phyloP scores from a whole-genome alignment of 1,284 basidiomycete species.

The Tylopilus sp. region DNA sequence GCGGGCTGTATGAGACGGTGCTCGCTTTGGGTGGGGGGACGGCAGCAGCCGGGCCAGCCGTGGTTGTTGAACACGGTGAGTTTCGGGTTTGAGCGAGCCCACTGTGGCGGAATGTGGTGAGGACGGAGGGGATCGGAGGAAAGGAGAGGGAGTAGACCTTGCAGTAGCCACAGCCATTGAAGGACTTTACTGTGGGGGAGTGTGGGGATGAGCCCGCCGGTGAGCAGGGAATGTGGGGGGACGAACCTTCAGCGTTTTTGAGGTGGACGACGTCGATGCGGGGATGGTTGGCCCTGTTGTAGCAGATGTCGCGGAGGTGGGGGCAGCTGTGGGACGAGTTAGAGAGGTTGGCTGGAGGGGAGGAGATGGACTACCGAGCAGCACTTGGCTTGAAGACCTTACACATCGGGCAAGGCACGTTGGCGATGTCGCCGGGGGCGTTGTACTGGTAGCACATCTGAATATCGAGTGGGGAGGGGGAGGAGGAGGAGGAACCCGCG shows the following conservation, averaged over 20 bases:
- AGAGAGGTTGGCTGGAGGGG: conserved; percentile 4
- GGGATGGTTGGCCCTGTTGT: conserved; percentile 67
- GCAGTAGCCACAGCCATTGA: conserved; percentile 83
- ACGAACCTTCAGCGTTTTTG: conserved; percentile 77
- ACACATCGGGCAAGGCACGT: conserved; percentile 74
- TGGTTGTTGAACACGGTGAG: conserved; percentile 57
- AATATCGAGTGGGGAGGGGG: conserved; percentile 20
- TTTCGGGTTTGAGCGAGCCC: conserved; percentile 60
- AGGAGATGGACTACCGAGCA: conserved; percentile 43
- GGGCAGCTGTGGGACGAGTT: conserved; percentile 52
- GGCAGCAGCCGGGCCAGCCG: conserved; percentile 83
- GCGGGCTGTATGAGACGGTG: conserved; percentile 58
- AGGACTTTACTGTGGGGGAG: conserved; percentile 57
- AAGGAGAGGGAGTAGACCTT: conserved; percentile 48
- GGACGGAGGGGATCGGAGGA: conserved; percentile 28
- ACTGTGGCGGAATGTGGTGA: conserved; percentile 43
- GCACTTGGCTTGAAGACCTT: conserved; percentile 65
- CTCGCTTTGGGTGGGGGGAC: conserved; percentile 58
- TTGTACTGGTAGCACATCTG: conserved; percentile 71
- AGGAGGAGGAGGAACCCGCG: conserved; percentile 27
- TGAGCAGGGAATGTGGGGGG: conserved; percentile 13
- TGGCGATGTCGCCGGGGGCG: conserved; percentile 58
- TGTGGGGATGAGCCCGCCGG: conserved; percentile 5
- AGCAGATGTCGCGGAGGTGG: conserved; percentile 67
- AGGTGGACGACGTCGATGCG: conserved; percentile 69